Conservation (phyloP, 345 rosid genomes). For the Citrus inodora region DNA sequence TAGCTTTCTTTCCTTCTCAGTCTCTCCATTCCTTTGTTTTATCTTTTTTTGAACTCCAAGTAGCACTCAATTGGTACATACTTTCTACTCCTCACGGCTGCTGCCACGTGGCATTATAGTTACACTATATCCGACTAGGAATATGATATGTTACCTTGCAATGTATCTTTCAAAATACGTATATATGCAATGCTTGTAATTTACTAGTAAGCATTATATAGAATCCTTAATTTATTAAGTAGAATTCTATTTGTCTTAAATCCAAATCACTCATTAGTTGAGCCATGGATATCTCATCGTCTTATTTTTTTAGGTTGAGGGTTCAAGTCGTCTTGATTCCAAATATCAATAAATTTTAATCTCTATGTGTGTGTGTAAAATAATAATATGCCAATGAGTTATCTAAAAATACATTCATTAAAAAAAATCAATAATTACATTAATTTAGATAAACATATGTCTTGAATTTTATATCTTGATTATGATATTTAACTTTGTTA, state of each 20-base stretch:
- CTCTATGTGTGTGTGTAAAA: no score
- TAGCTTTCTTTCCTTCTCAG: conserved; percentile 53
- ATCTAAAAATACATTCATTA: no score
- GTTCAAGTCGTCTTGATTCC: no score
- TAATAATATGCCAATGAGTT: no score
- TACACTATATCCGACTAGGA: conserved; percentile 19
- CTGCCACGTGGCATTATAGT: conserved; percentile 34
- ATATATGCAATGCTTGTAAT: not conserved
- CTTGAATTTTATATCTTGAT: no score
- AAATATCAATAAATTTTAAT: no score
- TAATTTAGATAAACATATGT: no score
- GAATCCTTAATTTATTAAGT: not conserved
- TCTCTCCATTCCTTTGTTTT: conserved; percentile 21
- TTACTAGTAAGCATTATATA: not conserved
- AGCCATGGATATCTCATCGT: no score
- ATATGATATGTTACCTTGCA: conserved; percentile 26
- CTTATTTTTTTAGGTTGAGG: no score
- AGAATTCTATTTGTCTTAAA: not conserved
- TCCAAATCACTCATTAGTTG: not conserved
- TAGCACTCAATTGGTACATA: conserved; percentile 31
- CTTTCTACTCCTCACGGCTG: not conserved
- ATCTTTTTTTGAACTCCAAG: conserved; percentile 48
- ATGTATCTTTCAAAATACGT: not conserved
- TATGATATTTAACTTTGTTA: no score
- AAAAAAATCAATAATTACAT: no score